phyloP scores from a whole-genome alignment of 2,329 filamentous ascomycete genomes.

The Colletotrichum sidae region DNA sequence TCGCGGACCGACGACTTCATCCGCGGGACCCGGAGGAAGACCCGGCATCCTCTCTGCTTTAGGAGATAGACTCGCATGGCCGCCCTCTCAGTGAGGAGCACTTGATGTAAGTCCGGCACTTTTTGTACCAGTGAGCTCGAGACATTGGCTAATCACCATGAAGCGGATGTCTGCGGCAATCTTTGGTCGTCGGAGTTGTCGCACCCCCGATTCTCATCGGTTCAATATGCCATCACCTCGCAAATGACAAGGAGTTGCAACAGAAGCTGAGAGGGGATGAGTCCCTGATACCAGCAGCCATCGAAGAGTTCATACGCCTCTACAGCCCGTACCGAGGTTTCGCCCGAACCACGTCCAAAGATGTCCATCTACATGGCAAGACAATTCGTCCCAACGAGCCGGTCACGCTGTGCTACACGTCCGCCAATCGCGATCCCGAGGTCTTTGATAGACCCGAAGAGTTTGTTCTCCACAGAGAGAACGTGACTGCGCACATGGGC shows the following conservation, averaged over 20 bases:
- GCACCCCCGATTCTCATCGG: constrained; percentile 39
- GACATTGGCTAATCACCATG: constrained; percentile 5
- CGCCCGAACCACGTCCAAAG: constrained; percentile 34
- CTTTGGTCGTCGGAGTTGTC: constrained; percentile 39
- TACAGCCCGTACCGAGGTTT: constrained; percentile 40
- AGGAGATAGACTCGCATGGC: constrained; percentile 36
- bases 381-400: constrained; percentile 36
- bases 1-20: constrained; percentile 37
- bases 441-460: constrained; percentile 39
- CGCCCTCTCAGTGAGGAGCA: constrained; percentile 37
- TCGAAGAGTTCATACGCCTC: constrained; percentile 40
- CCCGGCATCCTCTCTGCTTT: constrained; percentile 38
- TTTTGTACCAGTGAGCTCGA: neutral
- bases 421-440: constrained; percentile 39
- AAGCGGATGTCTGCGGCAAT: constrained; percentile 40
- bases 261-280: constrained; percentile 33
- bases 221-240: constrained; percentile 39
- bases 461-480: constrained; percentile 38
- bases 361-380: constrained; percentile 34
- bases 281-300: constrained; percentile 38
- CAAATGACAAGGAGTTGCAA: constrained; percentile 37
- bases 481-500: constrained; percentile 38
- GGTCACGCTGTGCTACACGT: constrained; percentile 38
- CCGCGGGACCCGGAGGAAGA: constrained; percentile 39
- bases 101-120: constrained; percentile 18